phyloP scores from a whole-genome alignment of 495 filamentous ascomycete genomes.

The Talaromyces trachyspermus region DNA sequence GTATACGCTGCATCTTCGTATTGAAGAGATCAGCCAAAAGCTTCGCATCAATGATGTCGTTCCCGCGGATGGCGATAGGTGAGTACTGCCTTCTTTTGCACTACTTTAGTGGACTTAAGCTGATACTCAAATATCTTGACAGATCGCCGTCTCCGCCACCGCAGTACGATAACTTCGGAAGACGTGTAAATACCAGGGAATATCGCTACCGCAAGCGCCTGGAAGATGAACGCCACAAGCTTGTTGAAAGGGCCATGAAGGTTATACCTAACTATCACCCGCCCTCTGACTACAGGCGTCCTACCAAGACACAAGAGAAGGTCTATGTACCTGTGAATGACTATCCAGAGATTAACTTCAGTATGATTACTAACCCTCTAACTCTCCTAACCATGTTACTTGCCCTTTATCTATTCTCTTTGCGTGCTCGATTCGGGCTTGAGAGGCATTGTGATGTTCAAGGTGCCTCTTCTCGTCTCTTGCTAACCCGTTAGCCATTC shows the following conservation, averaged over 20 bases:
- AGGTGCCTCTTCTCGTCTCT: slow-evolving; percentile 43
- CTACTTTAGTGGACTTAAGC: too few relatives aligned
- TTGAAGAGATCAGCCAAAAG: slow-evolving; percentile 98
- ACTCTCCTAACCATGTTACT: slow-evolving; percentile 57
- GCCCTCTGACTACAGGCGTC: slow-evolving; percentile 92
- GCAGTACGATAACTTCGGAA: slow-evolving; percentile 97
- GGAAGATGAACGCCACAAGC: slow-evolving; percentile 96
- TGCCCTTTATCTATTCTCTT: slow-evolving; percentile 33
- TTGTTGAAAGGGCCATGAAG: slow-evolving; percentile 97
- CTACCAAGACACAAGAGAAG: slow-evolving; percentile 99
- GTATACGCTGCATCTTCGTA: slow-evolving; percentile 88
- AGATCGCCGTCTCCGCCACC: slow-evolving; percentile 94
- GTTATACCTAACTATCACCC: slow-evolving; percentile 97
- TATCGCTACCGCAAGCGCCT: slow-evolving; percentile 94
- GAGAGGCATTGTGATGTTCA: slow-evolving; percentile 28
- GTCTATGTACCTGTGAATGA: slow-evolving; percentile 99
- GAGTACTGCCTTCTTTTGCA: slow-evolving; percentile 21
- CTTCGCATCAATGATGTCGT: slow-evolving; percentile 97
- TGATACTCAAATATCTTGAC: too few relatives aligned
- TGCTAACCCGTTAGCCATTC: slow-evolving; percentile 49
- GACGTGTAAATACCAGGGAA: slow-evolving; percentile 96
- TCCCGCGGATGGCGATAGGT: slow-evolving; percentile 90
- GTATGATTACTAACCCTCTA: slow-evolving; percentile 99
- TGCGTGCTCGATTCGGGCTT: slow-evolving; percentile 43
- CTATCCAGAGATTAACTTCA: slow-evolving; percentile 99